phyloP scores from a whole-genome alignment of 2,329 filamentous ascomycete species.

The Xylaria multiplex region DNA sequence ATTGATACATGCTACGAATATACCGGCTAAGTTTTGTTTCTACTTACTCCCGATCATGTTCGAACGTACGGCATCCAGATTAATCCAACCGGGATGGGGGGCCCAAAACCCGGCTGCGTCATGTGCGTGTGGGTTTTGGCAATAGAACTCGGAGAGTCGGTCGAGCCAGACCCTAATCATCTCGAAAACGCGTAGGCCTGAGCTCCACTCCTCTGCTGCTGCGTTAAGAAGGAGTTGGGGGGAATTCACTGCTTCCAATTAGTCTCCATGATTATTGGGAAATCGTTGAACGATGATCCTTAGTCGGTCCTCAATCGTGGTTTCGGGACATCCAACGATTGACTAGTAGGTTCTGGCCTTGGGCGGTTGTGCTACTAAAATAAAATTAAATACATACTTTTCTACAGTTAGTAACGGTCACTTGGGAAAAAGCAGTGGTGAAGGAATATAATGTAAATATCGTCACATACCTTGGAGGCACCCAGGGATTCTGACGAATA shows the following conservation, averaged over 20 bases:
- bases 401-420: constrained; percentile 3
- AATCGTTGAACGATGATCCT: neutral
- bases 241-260: constrained; percentile 29
- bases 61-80: constrained; percentile 38
- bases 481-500: constrained; percentile 6
- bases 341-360: no score
- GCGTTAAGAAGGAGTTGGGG: neutral
- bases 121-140: neutral
- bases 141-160: constrained; percentile 30
- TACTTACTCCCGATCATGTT: constrained; percentile 39
- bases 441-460: neutral
- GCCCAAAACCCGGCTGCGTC: constrained; percentile 20
- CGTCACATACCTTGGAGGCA: constrained; percentile 27
- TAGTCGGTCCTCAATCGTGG: neutral
- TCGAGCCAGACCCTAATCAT: constrained; percentile 32
- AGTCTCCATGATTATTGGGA: neutral
- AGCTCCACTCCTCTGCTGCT: constrained; percentile 23
- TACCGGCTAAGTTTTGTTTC: no score
- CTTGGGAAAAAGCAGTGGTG: neutral
- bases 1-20: no score
- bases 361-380: neutral
- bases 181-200: constrained; percentile 38
- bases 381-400: constrained; percentile 17
- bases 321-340: neutral
- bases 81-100: constrained; percentile 34